These are phyloP conservation scores for Davidsoniella eucalypti DNA, from an alignment of 2,329 filamentous ascomycete genomes.

Conservation along the genomic window DNA sequence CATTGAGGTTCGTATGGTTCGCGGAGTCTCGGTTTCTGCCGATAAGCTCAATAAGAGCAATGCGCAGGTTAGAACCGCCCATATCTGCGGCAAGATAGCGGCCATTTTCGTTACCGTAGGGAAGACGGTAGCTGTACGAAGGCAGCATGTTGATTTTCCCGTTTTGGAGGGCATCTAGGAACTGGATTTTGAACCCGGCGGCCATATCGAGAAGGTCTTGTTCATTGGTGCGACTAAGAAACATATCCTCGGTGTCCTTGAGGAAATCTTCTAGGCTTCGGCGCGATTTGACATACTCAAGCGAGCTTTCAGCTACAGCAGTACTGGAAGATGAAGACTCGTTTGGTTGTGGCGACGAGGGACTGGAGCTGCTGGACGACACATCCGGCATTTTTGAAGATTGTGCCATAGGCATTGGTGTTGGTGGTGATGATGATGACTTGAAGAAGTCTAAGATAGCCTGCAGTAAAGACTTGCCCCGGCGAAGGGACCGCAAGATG, in stretches of 20 bases:
- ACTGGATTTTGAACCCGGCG: conserved; percentile 35
- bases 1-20: conserved; percentile 31
- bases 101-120: conserved; percentile 41
- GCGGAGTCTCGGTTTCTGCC: conserved; percentile 24
- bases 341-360: conserved; percentile 1
- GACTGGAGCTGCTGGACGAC: not conserved
- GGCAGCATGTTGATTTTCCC: conserved; percentile 46
- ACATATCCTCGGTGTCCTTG: conserved; percentile 34
- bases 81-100: conserved; percentile 48
- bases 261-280: conserved; percentile 34
- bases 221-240: conserved; percentile 30
- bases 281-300: not conserved
- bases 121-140: conserved; percentile 48
- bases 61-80: conserved; percentile 50
- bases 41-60: conserved; percentile 44
- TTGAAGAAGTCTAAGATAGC: conserved; percentile 26
- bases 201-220: conserved; percentile 31
- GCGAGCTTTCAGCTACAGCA: conserved; percentile 2
- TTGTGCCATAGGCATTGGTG: conserved; percentile 5
- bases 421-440: conserved; percentile 27
- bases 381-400: conserved; percentile 13
- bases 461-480: conserved; percentile 42
- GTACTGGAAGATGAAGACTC: conserved; percentile 10
- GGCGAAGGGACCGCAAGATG: conserved; percentile 38
- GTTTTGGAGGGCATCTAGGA: conserved; percentile 32